Evolutionary conservation across 306 rosid genomes (phyloP), one percentile per base, ranked within the genome.

Genomic region (Quercus mongolica): DNA sequence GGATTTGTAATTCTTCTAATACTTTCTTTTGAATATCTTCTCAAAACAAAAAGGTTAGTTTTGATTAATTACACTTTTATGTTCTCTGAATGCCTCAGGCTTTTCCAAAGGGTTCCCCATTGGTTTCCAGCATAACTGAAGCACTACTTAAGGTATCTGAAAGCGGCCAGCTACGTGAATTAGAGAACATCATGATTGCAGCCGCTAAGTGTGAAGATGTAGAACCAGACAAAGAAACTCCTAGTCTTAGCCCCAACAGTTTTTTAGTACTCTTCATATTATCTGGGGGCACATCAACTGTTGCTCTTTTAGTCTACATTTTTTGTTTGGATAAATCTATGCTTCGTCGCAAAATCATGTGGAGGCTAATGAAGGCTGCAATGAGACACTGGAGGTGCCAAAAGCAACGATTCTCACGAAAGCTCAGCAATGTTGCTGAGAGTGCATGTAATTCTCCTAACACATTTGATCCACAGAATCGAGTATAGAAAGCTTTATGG

Each of bases 271-370:
- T 90, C 1, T 83, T 90, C 65, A 49, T 58, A 6, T 28, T 88
- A 13, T 81, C 90, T 8, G 80, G 74, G 44, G 83, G 84, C 56
- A 87, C 87, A 33, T 88, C 90, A 35, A 86, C 92, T 58, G 28
- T 78, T 52, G 76, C 86, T 28, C 85, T 90, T 30, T 41, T 86
- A 41, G 30, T 80, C 13, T 90, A 81, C 46, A n/a, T 80, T 25
- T 18, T 70, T 33, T 21, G 20, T 10, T 5, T 73, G 73, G 30
- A 30, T 18, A 54, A 30, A 35, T 59, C 82, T 6, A 54, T 30
- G 56, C 5, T 63, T 33, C 69, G 68, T n/a, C 67, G 69, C 26
- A 63, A 35, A 72, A 69, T 72, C 10, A 35, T 86, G 4, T 46
- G 86, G 83, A 67, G 52, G 12, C 59, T 81, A n/a, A 64, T 73